These are phyloP conservation scores for Hypoxylon rubiginosum DNA, from an alignment of 2,329 filamentous ascomycete species.

Conservation along the genomic window DNA sequence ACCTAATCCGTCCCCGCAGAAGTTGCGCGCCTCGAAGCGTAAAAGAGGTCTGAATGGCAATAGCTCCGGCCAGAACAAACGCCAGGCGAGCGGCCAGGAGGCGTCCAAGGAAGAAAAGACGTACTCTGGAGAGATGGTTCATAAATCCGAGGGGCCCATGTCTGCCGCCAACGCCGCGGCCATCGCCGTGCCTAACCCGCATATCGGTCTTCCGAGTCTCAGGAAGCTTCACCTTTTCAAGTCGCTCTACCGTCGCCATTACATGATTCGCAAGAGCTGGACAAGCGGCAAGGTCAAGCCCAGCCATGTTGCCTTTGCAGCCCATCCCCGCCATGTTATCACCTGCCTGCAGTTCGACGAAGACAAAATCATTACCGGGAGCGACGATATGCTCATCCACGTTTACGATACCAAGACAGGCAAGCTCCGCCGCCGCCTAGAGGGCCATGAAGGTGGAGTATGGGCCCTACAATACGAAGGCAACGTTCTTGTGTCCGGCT, in stretches of 20 bases:
- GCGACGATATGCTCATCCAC: slow-evolving; percentile 97
- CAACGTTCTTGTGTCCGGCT: slow-evolving; percentile 94
- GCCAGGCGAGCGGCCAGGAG: slow-evolving; percentile 65
- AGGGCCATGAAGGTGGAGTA: slow-evolving; percentile 95
- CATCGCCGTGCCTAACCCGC: slow-evolving; percentile 82
- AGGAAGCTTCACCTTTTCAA: slow-evolving; percentile 94
- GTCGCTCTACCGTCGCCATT: slow-evolving; percentile 92
- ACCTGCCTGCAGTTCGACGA: slow-evolving; percentile 98
- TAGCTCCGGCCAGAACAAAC: slow-evolving; percentile 66
- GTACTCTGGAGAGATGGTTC: slow-evolving; percentile 59
- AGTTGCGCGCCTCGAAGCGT: slow-evolving; percentile 66
- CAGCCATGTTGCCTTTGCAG: slow-evolving; percentile 93
- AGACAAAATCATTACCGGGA: slow-evolving; percentile 97
- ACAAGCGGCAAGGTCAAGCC: slow-evolving; percentile 88
- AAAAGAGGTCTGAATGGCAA: slow-evolving; percentile 66
- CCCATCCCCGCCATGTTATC: slow-evolving; percentile 95
- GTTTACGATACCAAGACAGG: slow-evolving; percentile 98
- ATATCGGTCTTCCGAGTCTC: slow-evolving; percentile 82
- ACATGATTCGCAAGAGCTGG: slow-evolving; percentile 92
- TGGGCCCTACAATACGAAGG: slow-evolving; percentile 98
- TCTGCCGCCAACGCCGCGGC: slow-evolving; percentile 90
- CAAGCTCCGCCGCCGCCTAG: slow-evolving; percentile 82
- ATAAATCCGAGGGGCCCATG: slow-evolving; percentile 83
- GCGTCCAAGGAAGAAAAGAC: slow-evolving; percentile 59
- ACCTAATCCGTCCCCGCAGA: slow-evolving; percentile 58